Evolutionary conservation across 306 rosid species (phyloP).

Genomic region (Sicyos edulis): DNA sequence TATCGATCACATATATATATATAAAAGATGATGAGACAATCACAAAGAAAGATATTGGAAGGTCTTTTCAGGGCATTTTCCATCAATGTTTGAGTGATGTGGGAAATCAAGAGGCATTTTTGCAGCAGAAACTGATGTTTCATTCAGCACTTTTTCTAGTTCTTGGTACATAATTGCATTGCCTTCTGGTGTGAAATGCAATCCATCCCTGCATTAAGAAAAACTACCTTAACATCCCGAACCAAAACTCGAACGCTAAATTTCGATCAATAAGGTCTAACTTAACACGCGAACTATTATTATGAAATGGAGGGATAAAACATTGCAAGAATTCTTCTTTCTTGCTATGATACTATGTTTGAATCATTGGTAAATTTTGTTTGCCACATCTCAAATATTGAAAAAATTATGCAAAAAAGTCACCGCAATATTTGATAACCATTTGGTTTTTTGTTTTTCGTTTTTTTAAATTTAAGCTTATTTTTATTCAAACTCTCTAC

Average conservation of each 20-base stretch:
- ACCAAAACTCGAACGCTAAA: background rate
- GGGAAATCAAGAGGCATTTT: conserved; percentile 83
- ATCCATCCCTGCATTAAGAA: conserved; percentile 55
- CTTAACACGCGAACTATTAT: background rate
- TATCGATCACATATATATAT: background rate
- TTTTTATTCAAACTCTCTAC: too few relatives aligned
- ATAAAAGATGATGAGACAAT: background rate
- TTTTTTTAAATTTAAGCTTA: too few relatives aligned
- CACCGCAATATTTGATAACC: too few relatives aligned
- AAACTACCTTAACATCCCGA: background rate
- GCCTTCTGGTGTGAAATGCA: conserved; percentile 84
- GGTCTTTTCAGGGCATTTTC: conserved; percentile 51
- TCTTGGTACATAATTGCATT: conserved; percentile 49
- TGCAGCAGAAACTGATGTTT: conserved; percentile 43
- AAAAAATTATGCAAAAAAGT: too few relatives aligned
- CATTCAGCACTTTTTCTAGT: conserved; percentile 31
- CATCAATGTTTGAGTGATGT: conserved; percentile 64
- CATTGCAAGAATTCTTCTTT: background rate
- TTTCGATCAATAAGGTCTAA: background rate
- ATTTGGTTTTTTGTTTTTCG: too few relatives aligned
- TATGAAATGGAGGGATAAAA: too few relatives aligned
- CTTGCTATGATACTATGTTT: background rate
- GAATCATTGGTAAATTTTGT: background rate
- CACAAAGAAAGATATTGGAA: conserved; percentile 48
- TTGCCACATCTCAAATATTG: background rate